Base-by-base conservation (phyloP, 768 basidiomycete species). In the Lactarius evosmus region DNA sequence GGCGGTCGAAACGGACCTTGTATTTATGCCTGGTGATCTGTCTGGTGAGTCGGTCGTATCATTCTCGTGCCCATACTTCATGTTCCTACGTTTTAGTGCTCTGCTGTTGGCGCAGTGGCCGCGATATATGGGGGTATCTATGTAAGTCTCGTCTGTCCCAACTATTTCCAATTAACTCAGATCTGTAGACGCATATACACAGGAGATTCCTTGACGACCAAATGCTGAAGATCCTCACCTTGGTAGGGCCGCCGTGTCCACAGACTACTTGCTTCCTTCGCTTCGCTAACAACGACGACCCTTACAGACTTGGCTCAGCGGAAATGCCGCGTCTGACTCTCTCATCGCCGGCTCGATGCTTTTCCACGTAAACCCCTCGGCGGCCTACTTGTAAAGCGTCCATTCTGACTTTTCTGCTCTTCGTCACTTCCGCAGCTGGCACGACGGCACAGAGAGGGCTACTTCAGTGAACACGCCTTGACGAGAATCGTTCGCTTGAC, bases 401-500 rank as follows among this genome's bases (percentile, higher is more conserved):
- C 7, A 12, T 33, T 3, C 6, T 30, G 30, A 33, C 17, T 32
- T 56, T n/a, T n/a, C 9, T 16, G 7, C 6, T 32, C 8, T 12
- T 5, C 7, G 16, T 7, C 22, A 1, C 4, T 29, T 2, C 40
- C 29, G 5, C 11, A 61, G 59, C 27, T 60, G 22, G 4, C 2
- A 7, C 7, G 1, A 25, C 54, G 49, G 1, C 38, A 11, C 9
- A 19, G 7, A 3, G 50, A 16, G 27, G 9, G 34, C n/a, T 4
- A 4, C 2, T 30, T 41, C 19, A 57, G 44, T 14, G 22, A 5
- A 5, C 56, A 70, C n/a, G 41, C 67, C 27, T 41, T 73, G 2
- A 33, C 61, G 2, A 65, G 63, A 7, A 61, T 72, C 8, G 67
- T 73, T 3, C 65, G 68, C 7, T 38, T 73, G 38, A 71, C 72